A percentile compares a stretch with the other conserved stretches of the same genome.
These are phyloP conservation scores for Candida suzukii DNA, from an alignment of 805 yeast genomes.

Conservation along the genomic window DNA sequence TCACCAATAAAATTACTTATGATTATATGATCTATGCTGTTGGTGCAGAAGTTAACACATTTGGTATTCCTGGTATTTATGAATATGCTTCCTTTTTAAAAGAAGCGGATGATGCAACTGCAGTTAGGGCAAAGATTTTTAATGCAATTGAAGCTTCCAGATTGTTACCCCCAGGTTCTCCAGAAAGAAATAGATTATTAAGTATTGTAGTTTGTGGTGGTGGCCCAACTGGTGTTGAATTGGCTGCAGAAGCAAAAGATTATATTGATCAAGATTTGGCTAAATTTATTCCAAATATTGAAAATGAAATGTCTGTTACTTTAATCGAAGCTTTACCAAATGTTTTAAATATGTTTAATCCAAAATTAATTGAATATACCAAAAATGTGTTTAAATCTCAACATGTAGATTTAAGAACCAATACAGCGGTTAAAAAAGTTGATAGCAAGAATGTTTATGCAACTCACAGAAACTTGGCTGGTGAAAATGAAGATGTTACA, in stretches of 20 bases:
- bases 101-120: slow-evolving; percentile 81
- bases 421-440: slow-evolving; percentile 84
- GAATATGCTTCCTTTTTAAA: slow-evolving; percentile 83
- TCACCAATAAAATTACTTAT: slow-evolving; percentile 43
- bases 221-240: slow-evolving; percentile 97
- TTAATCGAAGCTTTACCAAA: slow-evolving; percentile 87
- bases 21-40: slow-evolving; percentile 87
- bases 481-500: slow-evolving; percentile 44
- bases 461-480: slow-evolving; percentile 58
- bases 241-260: slow-evolving; percentile 92
- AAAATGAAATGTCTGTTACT: slow-evolving; percentile 72
- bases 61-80: slow-evolving; percentile 88
- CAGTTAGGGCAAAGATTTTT: slow-evolving; percentile 74
- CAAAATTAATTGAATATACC: slow-evolving; percentile 66
- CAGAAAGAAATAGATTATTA: slow-evolving; percentile 76
- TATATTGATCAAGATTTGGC: slow-evolving; percentile 84
- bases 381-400: slow-evolving; percentile 61
- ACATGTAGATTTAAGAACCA: slow-evolving; percentile 67
- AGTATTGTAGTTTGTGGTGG: slow-evolving; percentile 93
- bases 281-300: slow-evolving; percentile 82
- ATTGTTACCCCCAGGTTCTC: slow-evolving; percentile 57
- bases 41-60: slow-evolving; percentile 90
- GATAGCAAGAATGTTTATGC: slow-evolving; percentile 64
- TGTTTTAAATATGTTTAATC: slow-evolving; percentile 69
- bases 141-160: slow-evolving; percentile 84